phyloP scores from a whole-genome alignment of 805 yeast species.

The Ogataea pignaliae region DNA sequence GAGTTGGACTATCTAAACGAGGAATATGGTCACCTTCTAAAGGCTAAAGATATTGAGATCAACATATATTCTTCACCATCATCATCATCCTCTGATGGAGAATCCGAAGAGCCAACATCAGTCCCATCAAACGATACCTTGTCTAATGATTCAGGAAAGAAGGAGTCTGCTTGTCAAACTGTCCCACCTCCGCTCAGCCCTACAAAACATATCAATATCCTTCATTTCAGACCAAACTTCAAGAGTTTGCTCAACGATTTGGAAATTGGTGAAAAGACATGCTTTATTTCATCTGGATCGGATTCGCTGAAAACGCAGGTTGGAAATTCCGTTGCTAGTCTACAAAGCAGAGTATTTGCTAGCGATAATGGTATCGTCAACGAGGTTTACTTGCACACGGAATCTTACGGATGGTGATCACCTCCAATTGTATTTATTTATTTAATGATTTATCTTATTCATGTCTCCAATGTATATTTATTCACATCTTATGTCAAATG shows the following conservation, averaged over 20 bases:
- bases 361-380: conserved; percentile 22
- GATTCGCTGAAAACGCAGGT: conserved; percentile 34
- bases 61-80: conserved; percentile 11
- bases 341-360: conserved; percentile 34
- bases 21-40: conserved; percentile 23
- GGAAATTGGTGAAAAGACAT: conserved; percentile 33
- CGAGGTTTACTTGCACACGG: conserved; percentile 49
- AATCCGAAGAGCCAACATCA: neutral
- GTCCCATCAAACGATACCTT: neutral
- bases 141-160: neutral
- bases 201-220: neutral
- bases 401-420: conserved; percentile 41
- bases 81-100: neutral
- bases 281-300: conserved; percentile 45
- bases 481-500: too few relatives aligned
- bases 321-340: conserved; percentile 35
- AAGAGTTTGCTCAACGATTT: conserved; percentile 13
- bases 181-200: too few relatives aligned
- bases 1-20: conserved; percentile 35
- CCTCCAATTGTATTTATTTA: too few relatives aligned
- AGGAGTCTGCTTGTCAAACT: too few relatives aligned
- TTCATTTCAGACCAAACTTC: conserved; percentile 13
- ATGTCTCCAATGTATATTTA: too few relatives aligned
- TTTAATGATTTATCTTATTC: too few relatives aligned
- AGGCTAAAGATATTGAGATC: conserved; percentile 8